Conservation (phyloP, 2,329 filamentous ascomycete genomes). For the Aspergillus terreus region DNA sequence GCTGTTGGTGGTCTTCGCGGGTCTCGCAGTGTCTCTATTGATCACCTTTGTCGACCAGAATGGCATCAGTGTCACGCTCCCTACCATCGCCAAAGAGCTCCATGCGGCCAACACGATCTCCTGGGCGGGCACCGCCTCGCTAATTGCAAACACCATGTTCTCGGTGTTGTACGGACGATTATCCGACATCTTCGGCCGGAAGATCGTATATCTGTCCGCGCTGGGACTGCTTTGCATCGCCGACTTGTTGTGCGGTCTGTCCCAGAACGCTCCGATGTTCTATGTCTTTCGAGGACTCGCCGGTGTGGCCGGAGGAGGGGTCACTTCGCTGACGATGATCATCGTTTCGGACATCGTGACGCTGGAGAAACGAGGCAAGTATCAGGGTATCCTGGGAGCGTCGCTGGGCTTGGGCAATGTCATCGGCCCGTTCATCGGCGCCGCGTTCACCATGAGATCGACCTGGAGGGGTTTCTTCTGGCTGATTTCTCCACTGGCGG, state of each 20-base stretch:
- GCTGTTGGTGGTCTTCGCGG: slow-evolving; percentile 46
- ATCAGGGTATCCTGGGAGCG: slow-evolving; percentile 45
- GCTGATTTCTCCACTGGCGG: slow-evolving; percentile 51
- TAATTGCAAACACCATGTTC: slow-evolving; percentile 63
- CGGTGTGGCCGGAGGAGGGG: slow-evolving; percentile 60
- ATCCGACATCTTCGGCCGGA: slow-evolving; percentile 60
- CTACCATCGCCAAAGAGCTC: slow-evolving; percentile 50
- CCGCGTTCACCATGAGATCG: slow-evolving; percentile 41
- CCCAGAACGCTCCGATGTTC: slow-evolving; percentile 54
- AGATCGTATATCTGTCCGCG: slow-evolving; percentile 54
- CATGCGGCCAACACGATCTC: slow-evolving; percentile 52
- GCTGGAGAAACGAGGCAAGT: slow-evolving; percentile 57
- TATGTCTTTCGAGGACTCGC: slow-evolving; percentile 60
- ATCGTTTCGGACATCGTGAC: slow-evolving; percentile 60
- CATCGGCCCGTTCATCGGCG: slow-evolving; percentile 46
- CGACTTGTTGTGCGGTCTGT: slow-evolving; percentile 58
- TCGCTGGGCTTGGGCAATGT: slow-evolving; percentile 46
- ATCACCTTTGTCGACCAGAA: slow-evolving; percentile 58
- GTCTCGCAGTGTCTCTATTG: slow-evolving; percentile 51
- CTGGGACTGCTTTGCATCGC: slow-evolving; percentile 52
- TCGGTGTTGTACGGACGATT: slow-evolving; percentile 62
- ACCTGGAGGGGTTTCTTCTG: slow-evolving; percentile 49
- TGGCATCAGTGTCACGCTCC: slow-evolving; percentile 52
- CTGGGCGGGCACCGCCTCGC: slow-evolving; percentile 68
- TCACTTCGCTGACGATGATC: slow-evolving; percentile 58